These are phyloP conservation scores for Rhododendron simsii DNA, from an alignment of 148 eudicot genomes.

Conservation along the genomic window DNA sequence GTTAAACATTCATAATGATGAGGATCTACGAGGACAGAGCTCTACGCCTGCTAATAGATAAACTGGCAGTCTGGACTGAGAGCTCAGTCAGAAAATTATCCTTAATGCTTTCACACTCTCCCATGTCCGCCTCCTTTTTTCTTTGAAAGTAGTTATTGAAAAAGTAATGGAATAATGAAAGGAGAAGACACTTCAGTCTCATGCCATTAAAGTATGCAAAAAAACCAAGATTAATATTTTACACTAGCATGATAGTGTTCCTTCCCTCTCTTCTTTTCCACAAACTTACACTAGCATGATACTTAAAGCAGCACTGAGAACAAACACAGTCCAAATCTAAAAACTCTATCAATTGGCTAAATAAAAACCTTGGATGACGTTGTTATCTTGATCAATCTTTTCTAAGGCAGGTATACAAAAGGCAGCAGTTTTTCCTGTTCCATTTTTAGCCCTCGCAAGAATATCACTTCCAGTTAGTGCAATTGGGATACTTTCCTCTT, in stretches of 20 bases:
- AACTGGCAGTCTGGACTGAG: neutral
- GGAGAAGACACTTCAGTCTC: neutral
- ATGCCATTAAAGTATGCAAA: neutral
- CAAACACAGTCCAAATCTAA: neutral
- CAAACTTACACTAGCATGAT: neutral
- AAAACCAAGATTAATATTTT: neutral
- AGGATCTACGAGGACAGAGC: neutral
- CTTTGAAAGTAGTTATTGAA: neutral
- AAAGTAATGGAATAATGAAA: neutral
- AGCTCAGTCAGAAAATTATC: neutral
- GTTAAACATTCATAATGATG: neutral
- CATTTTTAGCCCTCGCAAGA: constrained; percentile 89
- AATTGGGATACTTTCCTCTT: constrained; percentile 92
- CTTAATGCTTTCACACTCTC: neutral
- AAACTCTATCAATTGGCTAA: neutral
- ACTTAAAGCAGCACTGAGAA: neutral
- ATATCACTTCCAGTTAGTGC: constrained; percentile 88
- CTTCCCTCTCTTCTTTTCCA: neutral
- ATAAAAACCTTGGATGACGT: constrained; percentile 81
- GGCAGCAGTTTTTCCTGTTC: constrained; percentile 90
- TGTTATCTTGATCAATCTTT: constrained; percentile 72
- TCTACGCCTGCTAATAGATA: neutral
- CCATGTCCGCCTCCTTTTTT: neutral
- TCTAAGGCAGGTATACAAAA: constrained; percentile 84
- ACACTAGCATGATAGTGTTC: neutral